Evolutionary conservation across 1,284 basidiomycete species (phyloP), one percentile per base, ranked within the genome.

Genomic region (Anthracocystis walkeri): DNA sequence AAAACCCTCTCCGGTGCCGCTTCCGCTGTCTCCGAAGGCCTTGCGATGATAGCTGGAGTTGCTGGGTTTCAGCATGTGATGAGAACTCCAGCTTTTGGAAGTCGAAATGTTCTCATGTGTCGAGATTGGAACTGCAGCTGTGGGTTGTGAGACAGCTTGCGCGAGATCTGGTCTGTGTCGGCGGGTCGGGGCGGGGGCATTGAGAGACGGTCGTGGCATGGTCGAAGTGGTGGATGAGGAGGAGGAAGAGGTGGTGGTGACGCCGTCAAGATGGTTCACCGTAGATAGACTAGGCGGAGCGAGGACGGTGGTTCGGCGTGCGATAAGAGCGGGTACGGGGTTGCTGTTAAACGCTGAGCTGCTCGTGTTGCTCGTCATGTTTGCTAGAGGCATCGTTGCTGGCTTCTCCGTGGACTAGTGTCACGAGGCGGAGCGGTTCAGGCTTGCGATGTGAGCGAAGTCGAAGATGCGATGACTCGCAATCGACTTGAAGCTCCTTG

Each of bases 31-130:
- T 18, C 23, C 18, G 23, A 20, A 20, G 4, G 25, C 11, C 4
- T 25, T 54, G 8, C 31, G 31, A 3, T 16, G 38, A 3, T 16
- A 25, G 5, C 40, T 25, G 38, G 14, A 18, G 10, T 11, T 20
- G 23, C 21, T 41, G 25, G 38, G 18, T 20, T 27, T 48, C 16
- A 51, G 35, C 14, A 57, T 16, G 29, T 54, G 38, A 1, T 38
- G 27, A 14, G 33, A 51, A 10, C 45, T 54, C 66, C 66, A 66
- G 18, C 48, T 60, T 25, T 71, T 57, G 14, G 69, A 65, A 2
- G 69, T 56, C 2, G 69, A 66, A 27, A 63, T 63, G 53, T 66
- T 72, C 18, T 65, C 64, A 4, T 56, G 63, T 3, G 69, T 66
- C 5, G 63, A 63, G 18, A 72, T 33, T 18, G 69, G 64, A 1